A percentile compares a stretch with the other conserved stretches of the same genome.
Conservation (phyloP, 202 grass and related monocot genomes). For the Setaria italica region DNA sequence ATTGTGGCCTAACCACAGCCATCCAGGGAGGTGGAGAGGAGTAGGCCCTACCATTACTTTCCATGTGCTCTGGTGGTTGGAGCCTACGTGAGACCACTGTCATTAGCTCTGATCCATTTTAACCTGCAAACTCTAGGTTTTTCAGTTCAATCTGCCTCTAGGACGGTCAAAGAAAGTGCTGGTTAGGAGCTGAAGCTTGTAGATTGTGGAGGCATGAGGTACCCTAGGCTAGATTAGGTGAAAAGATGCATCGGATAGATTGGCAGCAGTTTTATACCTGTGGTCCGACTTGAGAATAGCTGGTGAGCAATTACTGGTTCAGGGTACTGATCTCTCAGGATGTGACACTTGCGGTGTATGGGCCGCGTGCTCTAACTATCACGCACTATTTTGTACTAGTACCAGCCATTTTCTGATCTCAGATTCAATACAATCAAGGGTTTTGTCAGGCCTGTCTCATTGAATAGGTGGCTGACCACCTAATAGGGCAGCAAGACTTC, state of each 20-base stretch:
- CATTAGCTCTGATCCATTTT: conserved; percentile 46
- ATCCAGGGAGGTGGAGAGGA: conserved; percentile 54
- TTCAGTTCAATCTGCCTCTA: conserved; percentile 41
- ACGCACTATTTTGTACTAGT: conserved; percentile 38
- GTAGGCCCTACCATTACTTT: conserved; percentile 58
- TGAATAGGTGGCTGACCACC: conserved; percentile 57
- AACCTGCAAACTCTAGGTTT: conserved; percentile 20
- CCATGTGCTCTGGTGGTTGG: conserved; percentile 74
- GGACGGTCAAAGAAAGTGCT: conserved; percentile 28
- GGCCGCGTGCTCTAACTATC: conserved; percentile 52
- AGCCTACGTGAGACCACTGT: conserved; percentile 61
- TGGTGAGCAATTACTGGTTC: conserved; percentile 59
- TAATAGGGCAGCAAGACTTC: conserved; percentile 50
- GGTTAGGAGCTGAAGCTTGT: conserved; percentile 33
- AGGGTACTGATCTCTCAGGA: conserved; percentile 37
- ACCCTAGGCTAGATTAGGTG: conserved; percentile 43
- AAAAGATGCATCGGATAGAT: conserved; percentile 44
- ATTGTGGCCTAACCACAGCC: conserved; percentile 74
- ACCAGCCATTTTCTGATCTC: conserved; percentile 49
- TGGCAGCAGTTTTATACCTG: conserved; percentile 38
- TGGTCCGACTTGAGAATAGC: conserved; percentile 48
- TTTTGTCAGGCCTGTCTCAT: conserved; percentile 55
- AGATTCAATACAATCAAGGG: conserved; percentile 74
- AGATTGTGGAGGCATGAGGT: conserved; percentile 18
- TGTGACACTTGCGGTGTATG: conserved; percentile 55